Evolutionary conservation across 1,139 yeast genomes (phyloP).

Genomic region (Suzukiozyma palmioleophila): DNA sequence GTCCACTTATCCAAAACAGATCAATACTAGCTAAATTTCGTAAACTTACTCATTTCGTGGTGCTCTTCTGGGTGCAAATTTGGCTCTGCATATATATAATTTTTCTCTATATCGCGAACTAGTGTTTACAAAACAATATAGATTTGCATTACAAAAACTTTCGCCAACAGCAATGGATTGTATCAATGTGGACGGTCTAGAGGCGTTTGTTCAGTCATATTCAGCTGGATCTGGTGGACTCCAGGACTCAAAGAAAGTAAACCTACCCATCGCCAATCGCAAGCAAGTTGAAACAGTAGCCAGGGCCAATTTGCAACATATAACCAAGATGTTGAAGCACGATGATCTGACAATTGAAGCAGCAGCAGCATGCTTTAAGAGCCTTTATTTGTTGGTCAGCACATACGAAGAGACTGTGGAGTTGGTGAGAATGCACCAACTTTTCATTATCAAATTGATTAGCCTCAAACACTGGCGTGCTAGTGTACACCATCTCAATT

Average conservation of each 20-base stretch:
- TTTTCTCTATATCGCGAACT: background rate
- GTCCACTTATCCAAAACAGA: too few relatives aligned
- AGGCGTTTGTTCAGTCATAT: background rate
- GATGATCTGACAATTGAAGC: conserved; percentile 7
- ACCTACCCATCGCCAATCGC: conserved; percentile 9
- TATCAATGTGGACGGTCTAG: background rate
- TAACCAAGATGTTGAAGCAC: conserved; percentile 3
- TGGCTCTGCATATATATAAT: too few relatives aligned
- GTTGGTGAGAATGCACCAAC: conserved; percentile 24
- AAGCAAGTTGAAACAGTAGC: conserved; percentile 9
- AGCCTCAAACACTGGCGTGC: conserved; percentile 17
- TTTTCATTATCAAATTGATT: conserved; percentile 25
- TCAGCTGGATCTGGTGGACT: conserved; percentile 1
- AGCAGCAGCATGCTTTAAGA: conserved; percentile 15
- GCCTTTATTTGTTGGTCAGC: conserved; percentile 14
- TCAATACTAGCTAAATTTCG: too few relatives aligned
- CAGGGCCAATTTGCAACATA: conserved; percentile 2
- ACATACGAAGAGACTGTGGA: conserved; percentile 7
- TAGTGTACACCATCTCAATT: conserved; percentile 13
- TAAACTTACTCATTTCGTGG: too few relatives aligned
- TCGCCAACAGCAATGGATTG: too few relatives aligned
- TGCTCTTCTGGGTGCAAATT: too few relatives aligned
- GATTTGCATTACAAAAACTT: too few relatives aligned
- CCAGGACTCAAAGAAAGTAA: conserved; percentile 8
- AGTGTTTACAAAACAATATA: background rate